phyloP scores from a whole-genome alignment of 768 basidiomycete genomes.

The Lentinula edodes region DNA sequence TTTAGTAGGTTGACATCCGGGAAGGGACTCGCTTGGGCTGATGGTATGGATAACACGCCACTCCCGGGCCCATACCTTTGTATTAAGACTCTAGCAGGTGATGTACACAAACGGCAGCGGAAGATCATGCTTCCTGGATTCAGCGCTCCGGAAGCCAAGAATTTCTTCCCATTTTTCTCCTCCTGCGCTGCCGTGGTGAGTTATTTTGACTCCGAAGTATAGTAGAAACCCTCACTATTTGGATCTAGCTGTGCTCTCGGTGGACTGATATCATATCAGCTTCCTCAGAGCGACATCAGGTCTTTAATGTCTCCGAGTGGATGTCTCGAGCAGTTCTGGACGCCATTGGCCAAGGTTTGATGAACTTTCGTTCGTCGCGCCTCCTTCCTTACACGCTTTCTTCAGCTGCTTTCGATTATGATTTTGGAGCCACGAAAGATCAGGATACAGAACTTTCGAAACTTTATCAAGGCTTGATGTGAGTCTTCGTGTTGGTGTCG shows the following conservation, averaged over 20 bases:
- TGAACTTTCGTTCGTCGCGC: constrained; percentile 10
- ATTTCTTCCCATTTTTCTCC: constrained; percentile 23
- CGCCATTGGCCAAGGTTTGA: constrained; percentile 31
- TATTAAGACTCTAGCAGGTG: constrained; percentile 6
- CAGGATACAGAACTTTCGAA: constrained; percentile 26
- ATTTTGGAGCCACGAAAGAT: constrained; percentile 34
- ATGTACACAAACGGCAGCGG: constrained; percentile 21
- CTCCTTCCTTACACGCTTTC: not conserved
- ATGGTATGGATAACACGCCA: constrained; percentile 15
- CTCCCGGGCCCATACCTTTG: not conserved
- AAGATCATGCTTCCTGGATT: constrained; percentile 32
- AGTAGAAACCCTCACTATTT: not conserved
- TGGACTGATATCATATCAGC: constrained; percentile 22
- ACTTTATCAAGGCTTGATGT: constrained; percentile 32
- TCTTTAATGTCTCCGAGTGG: constrained; percentile 22
- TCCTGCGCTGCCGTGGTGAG: constrained; percentile 15
- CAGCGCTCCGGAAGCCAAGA: constrained; percentile 19
- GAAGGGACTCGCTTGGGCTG: constrained; percentile 21
- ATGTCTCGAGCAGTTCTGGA: constrained; percentile 29
- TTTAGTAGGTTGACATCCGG: constrained; percentile 17
- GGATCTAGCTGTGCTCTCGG: constrained; percentile 16
- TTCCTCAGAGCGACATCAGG: constrained; percentile 5
- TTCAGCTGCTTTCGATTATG: constrained; percentile 31
- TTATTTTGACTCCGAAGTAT: not conserved
- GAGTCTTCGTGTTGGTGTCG: constrained; percentile 6